phyloP scores from a whole-genome alignment of 257 asterid genomes.

The Linaria vulgaris region DNA sequence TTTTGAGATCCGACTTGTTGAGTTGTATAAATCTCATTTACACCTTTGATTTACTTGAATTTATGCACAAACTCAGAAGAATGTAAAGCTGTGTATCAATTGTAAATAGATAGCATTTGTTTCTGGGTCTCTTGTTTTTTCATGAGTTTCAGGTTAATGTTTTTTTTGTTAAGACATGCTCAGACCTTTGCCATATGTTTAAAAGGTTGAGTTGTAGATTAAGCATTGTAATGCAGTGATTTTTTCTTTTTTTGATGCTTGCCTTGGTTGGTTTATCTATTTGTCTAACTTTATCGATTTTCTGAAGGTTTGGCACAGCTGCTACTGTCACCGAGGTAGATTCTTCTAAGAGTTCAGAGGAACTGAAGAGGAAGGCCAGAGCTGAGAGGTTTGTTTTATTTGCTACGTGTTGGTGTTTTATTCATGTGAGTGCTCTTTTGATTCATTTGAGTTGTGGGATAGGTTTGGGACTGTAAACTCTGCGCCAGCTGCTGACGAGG shows the following conservation, averaged over 20 bases:
- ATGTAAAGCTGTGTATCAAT: neutral
- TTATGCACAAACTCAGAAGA: neutral
- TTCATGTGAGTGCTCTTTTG: neutral
- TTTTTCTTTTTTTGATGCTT: neutral
- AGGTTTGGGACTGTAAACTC: constrained; percentile 75
- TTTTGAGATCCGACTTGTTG: neutral
- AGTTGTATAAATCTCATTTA: constrained; percentile 11
- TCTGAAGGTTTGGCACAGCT: constrained; percentile 74
- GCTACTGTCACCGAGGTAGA: constrained; percentile 43
- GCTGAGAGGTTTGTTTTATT: constrained; percentile 73
- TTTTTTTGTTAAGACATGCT: neutral
- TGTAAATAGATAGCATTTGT: neutral
- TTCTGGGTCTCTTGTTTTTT: neutral
- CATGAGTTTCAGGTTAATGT: neutral
- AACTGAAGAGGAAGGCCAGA: constrained; percentile 85
- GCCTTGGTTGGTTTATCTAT: neutral
- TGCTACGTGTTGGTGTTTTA: neutral
- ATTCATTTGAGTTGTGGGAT: constrained; percentile 17
- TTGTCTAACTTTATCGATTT: constrained; percentile 11
- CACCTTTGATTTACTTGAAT: neutral
- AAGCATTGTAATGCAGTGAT: neutral
- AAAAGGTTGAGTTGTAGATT: neutral
- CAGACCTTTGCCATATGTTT: neutral
- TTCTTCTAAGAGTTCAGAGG: constrained; percentile 66
- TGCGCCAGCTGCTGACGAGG: constrained; percentile 60